A percentile compares a stretch with the other conserved stretches of the same genome.
phyloP scores from a whole-genome alignment of 78 protist species.

The Dictyostelium purpureum region DNA sequence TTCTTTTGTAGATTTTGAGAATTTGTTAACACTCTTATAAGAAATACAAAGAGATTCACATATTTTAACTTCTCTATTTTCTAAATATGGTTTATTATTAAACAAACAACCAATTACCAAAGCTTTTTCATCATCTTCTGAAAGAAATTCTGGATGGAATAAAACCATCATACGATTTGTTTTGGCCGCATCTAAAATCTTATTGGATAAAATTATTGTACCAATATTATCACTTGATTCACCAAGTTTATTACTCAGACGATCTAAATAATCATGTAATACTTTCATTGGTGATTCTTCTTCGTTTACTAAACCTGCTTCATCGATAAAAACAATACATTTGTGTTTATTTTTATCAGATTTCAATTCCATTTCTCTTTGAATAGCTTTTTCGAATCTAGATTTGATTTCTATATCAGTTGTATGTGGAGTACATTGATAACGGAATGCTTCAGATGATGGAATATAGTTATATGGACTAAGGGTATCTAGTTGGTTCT shows the following conservation, averaged over 20 bases:
- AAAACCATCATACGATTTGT: conserved; percentile 9
- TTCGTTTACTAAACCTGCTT: conserved; percentile 64
- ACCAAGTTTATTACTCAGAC: not conserved
- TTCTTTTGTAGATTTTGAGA: not conserved
- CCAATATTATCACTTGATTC: not conserved
- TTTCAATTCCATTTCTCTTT: not conserved
- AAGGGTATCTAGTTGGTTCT: not conserved
- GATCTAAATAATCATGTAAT: conserved; percentile 48
- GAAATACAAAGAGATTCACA: not conserved
- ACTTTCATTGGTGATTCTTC: conserved; percentile 57
- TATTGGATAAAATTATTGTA: conserved; percentile 13
- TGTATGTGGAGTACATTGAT: conserved; percentile 46
- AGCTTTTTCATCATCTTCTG: conserved; percentile 26
- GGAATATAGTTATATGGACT: conserved; percentile 10
- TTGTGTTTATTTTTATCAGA: not conserved
- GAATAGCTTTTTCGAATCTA: conserved; percentile 1
- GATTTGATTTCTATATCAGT: conserved; percentile 48
- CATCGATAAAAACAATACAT: conserved; percentile 35
- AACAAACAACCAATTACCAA: conserved; percentile 34
- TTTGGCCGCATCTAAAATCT: conserved; percentile 64
- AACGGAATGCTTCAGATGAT: not conserved
- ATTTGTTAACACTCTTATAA: not conserved
- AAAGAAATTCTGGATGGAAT: not conserved
- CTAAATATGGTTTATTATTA: not conserved
- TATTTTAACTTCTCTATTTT: not conserved